Evolutionary conservation across 352 stramenopile genomes (phyloP).

Genomic region (Globisporangium sylvaticum): DNA sequence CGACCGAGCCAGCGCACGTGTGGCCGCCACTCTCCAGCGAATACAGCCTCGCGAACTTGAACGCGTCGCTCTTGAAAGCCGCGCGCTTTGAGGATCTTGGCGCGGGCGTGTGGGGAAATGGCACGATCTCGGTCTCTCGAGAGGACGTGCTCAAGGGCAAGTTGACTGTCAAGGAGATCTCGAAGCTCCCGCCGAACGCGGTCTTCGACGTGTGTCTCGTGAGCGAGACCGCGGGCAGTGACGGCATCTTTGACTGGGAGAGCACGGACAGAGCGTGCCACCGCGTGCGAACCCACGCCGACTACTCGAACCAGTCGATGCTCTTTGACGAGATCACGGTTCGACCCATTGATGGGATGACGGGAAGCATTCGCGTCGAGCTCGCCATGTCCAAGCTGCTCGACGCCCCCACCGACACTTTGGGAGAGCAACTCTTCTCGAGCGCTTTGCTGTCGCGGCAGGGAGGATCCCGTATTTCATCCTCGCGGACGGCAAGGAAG

Average conservation of each 20-base stretch:
- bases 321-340: conserved; percentile 52
- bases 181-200: conserved; percentile 56
- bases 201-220: conserved; percentile 76
- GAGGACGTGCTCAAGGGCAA: conserved; percentile 59
- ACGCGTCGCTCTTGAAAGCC: conserved; percentile 43
- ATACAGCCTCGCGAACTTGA: conserved; percentile 41
- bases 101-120: conserved; percentile 67
- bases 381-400: conserved; percentile 55
- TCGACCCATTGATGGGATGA: conserved; percentile 33
- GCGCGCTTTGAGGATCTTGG: conserved; percentile 52
- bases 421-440: not conserved
- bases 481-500: conserved; percentile 48
- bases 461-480: conserved; percentile 60
- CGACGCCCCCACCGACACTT: conserved; percentile 14
- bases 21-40: conserved; percentile 50
- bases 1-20: conserved; percentile 13
- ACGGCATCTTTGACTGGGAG: conserved; percentile 58
- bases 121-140: conserved; percentile 62
- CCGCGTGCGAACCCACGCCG: conserved; percentile 55
- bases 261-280: conserved; percentile 34
- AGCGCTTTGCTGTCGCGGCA: conserved; percentile 23
- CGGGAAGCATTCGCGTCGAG: conserved; percentile 41
- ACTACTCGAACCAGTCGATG: conserved; percentile 76
- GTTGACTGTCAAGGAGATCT: conserved; percentile 50
- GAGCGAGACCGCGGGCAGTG: conserved; percentile 60